Evolutionary conservation across 2,329 filamentous ascomycete genomes (phyloP).

Genomic region (Metarhizium sp.): DNA sequence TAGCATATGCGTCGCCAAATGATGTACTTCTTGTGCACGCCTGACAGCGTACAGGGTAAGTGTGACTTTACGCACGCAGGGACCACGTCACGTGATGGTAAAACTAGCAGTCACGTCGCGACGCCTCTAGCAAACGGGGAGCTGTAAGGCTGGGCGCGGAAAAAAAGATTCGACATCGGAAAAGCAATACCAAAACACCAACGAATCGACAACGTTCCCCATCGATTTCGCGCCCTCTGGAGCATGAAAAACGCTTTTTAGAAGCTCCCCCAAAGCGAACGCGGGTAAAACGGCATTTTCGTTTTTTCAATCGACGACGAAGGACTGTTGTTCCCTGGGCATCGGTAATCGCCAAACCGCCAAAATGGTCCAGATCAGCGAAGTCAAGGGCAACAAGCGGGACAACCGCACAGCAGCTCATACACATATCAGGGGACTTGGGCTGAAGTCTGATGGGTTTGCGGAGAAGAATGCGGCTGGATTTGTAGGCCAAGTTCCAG

Average conservation of each 20-base stretch:
- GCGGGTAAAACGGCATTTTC: not conserved
- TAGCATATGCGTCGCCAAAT: too few relatives aligned
- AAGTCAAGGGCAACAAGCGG: constrained; percentile 88
- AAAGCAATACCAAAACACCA: constrained; percentile 13
- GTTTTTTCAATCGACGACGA: not conserved
- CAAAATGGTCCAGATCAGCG: constrained; percentile 81
- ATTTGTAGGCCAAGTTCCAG: constrained; percentile 81
- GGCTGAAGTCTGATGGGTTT: constrained; percentile 74
- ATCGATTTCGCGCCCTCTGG: not conserved
- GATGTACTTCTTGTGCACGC: too few relatives aligned
- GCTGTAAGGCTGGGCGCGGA: constrained; percentile 14
- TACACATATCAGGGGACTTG: constrained; percentile 94
- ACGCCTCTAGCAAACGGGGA: constrained; percentile 16
- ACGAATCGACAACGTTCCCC: not conserved
- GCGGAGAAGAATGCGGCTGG: constrained; percentile 73
- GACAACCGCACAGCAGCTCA: constrained; percentile 95
- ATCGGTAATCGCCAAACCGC: constrained; percentile 16
- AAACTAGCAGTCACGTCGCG: constrained; percentile 12
- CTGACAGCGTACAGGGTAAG: not conserved
- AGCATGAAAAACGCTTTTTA: not conserved
- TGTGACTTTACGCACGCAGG: not conserved
- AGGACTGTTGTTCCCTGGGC: not conserved
- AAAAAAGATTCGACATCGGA: constrained; percentile 16
- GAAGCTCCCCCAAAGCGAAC: not conserved
- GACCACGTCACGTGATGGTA: constrained; percentile 16